Evolutionary conservation across 2,329 filamentous ascomycete genomes (phyloP).

Genomic region (Decorospora gaudefroyi): DNA sequence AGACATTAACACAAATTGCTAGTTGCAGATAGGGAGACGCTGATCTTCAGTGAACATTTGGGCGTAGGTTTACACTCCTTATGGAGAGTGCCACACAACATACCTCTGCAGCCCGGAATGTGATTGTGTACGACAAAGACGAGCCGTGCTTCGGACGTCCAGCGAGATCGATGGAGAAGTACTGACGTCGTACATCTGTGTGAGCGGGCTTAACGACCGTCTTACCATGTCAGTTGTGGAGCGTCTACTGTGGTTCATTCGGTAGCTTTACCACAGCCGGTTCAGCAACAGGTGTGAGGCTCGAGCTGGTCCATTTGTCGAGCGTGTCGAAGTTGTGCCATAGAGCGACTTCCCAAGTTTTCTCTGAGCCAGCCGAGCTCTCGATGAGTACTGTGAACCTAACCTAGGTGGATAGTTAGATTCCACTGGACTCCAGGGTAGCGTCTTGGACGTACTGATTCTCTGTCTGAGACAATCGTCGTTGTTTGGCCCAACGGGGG

Average conservation of each 20-base stretch:
- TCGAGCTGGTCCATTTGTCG: constrained; percentile 64
- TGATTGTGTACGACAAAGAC: constrained; percentile 69
- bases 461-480: constrained; percentile 54
- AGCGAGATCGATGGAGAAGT: constrained; percentile 59
- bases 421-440: constrained; percentile 12
- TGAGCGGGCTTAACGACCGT: constrained; percentile 25
- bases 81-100: no score
- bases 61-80: no score
- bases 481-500: constrained; percentile 79
- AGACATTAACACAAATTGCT: constrained; percentile 1
- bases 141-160: constrained; percentile 52
- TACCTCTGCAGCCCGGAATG: constrained; percentile 60
- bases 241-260: neutral
- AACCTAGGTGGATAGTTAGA: constrained; percentile 46
- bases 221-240: constrained; percentile 24
- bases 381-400: constrained; percentile 72
- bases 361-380: constrained; percentile 59
- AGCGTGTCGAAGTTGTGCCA: constrained; percentile 69
- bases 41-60: no score
- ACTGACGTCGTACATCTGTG: constrained; percentile 47
- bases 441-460: constrained; percentile 39
- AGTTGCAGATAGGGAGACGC: no score
- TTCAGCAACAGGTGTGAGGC: constrained; percentile 54
- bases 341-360: constrained; percentile 71
- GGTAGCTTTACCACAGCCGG: constrained; percentile 29